phyloP scores from a whole-genome alignment of 495 filamentous ascomycete genomes.

The Trichoderma orchidacearum region DNA sequence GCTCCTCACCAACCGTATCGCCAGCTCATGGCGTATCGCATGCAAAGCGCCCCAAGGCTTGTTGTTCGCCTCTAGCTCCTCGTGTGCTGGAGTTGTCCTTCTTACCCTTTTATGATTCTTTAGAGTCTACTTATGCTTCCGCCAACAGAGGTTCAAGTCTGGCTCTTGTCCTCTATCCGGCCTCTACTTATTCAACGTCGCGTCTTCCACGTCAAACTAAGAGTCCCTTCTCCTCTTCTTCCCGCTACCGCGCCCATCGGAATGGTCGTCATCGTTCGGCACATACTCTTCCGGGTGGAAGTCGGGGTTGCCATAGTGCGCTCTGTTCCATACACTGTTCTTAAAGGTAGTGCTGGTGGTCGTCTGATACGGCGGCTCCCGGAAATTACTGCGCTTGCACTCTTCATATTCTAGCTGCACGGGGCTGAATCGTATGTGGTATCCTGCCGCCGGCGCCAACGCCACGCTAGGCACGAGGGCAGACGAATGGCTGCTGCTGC shows the following conservation, averaged over 20 bases:
- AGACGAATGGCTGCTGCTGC: conserved; percentile 29
- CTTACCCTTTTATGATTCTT: too few species aligned
- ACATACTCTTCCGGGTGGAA: conserved; percentile 57
- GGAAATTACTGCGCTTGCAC: conserved; percentile 24
- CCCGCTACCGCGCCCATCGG: not conserved
- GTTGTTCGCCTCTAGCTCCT: too few species aligned
- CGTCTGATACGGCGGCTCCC: conserved; percentile 11
- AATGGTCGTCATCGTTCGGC: conserved; percentile 2
- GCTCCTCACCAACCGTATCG: too few species aligned
- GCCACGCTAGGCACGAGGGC: conserved; percentile 22
- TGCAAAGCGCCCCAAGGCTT: too few species aligned
- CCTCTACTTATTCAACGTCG: not conserved
- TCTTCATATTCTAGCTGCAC: conserved; percentile 14
- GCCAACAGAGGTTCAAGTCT: too few species aligned
- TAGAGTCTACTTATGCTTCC: too few species aligned
- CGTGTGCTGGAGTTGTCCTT: too few species aligned
- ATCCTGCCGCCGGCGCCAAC: not conserved
- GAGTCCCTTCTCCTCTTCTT: conserved; percentile 1
- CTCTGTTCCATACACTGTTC: conserved; percentile 63
- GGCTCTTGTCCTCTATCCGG: not conserved
- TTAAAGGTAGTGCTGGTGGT: conserved; percentile 38
- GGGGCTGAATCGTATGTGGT: conserved; percentile 9
- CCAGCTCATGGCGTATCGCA: too few species aligned
- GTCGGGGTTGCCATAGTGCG: conserved; percentile 72
- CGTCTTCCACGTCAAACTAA: not conserved